Conservation (phyloP, 163 green algal species). For the Picocystis sp. region DNA sequence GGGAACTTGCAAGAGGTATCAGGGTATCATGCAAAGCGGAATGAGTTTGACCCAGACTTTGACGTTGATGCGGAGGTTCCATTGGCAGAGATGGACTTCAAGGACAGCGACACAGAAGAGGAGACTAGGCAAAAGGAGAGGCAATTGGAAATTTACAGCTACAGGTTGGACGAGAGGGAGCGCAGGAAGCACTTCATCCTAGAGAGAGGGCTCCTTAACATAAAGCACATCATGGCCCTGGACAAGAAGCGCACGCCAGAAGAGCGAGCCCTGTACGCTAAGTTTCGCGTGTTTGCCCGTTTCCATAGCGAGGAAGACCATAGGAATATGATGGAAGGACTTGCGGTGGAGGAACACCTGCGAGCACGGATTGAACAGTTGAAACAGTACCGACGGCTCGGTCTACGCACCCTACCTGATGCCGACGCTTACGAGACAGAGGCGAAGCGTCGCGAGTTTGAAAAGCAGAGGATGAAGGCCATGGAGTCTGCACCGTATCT, state of each 20-base stretch:
- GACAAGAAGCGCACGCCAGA: constrained; percentile 27
- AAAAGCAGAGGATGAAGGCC: constrained; percentile 2
- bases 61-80: constrained; percentile 77
- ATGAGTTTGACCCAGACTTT: constrained; percentile 92
- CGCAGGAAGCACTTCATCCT: constrained; percentile 53
- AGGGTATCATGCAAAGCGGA: constrained; percentile 74
- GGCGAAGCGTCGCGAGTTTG: constrained; percentile 12
- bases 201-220: constrained; percentile 44
- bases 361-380: constrained; percentile 35
- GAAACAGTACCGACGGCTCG: constrained; percentile 43
- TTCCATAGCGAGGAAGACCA: constrained; percentile 1
- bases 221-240: constrained; percentile 32
- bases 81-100: constrained; percentile 85
- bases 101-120: constrained; percentile 30
- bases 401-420: constrained; percentile 43
- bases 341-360: constrained; percentile 45
- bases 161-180: constrained; percentile 61
- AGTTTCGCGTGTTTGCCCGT: constrained; percentile 62
- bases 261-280: constrained; percentile 51
- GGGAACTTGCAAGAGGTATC: constrained; percentile 27
- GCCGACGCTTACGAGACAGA: constrained; percentile 21
- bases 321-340: constrained; percentile 45
- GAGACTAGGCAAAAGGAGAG: constrained; percentile 26
- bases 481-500: constrained; percentile 7
- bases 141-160: constrained; percentile 82